phyloP scores from a whole-genome alignment of 176 grass and related monocot genomes.

The Juncus effusus region DNA sequence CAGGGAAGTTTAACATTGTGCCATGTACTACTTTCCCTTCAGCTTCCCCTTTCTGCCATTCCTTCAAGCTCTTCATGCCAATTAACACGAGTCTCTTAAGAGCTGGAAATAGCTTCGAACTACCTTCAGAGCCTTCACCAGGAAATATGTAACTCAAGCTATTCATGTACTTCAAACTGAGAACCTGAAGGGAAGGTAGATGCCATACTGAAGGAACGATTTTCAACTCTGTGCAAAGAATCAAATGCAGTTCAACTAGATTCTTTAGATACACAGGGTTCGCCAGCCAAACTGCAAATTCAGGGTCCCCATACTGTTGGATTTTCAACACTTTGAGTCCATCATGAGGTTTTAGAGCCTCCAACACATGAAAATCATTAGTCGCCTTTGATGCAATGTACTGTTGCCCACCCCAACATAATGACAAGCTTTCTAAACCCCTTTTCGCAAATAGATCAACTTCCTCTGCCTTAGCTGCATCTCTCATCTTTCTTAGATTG shows the following conservation, averaged over 20 bases:
- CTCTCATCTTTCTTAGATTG: constrained; percentile 1
- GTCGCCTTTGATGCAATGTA: not conserved
- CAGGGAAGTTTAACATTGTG: not conserved
- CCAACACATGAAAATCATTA: not conserved
- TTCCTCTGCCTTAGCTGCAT: constrained; percentile 6
- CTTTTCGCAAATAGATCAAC: constrained; percentile 9
- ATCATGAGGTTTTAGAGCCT: constrained; percentile 22
- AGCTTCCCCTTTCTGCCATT: not conserved
- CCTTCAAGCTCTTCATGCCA: not conserved
- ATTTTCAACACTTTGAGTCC: not conserved
- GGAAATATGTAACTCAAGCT: constrained; percentile 10
- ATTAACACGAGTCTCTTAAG: not conserved
- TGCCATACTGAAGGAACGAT: constrained; percentile 25
- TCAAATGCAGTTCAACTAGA: constrained; percentile 3
- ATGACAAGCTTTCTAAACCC: not conserved
- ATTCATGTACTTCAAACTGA: not conserved
- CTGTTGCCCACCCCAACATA: constrained; percentile 1
- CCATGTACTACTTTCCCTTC: not conserved
- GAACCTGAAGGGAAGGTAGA: constrained; percentile 10
- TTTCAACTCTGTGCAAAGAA: not conserved
- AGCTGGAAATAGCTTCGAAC: not conserved
- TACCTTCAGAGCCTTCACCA: not conserved
- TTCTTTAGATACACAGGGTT: constrained; percentile 2
- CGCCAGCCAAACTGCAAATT: constrained; percentile 21
- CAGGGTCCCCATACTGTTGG: not conserved